These are phyloP conservation scores for Aspergillus ochraceus DNA, from an alignment of 2,329 filamentous ascomycete genomes.

Conservation along the genomic window DNA sequence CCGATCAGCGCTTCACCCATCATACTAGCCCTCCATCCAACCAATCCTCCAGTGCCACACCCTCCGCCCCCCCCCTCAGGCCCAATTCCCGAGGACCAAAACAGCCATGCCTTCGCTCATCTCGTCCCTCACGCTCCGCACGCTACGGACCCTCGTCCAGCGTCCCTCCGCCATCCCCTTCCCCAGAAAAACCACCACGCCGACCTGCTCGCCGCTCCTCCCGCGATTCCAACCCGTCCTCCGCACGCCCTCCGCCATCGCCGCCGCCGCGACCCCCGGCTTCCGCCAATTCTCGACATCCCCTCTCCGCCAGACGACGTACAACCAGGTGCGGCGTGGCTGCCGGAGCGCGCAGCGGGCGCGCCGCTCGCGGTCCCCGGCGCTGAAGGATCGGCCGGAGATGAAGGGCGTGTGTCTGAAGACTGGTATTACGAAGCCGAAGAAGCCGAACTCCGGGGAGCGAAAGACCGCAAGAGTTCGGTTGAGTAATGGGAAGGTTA, in stretches of 20 bases:
- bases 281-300: constrained; percentile 59
- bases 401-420: constrained; percentile 96
- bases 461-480: constrained; percentile 91
- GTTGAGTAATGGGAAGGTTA: constrained; percentile 78
- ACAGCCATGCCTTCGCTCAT: constrained; percentile 33
- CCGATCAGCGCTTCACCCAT: constrained; percentile 9
- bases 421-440: constrained; percentile 89
- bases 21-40: background rate
- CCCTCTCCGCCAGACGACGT: constrained; percentile 59
- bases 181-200: constrained; percentile 23
- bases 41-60: background rate
- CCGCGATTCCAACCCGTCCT: constrained; percentile 30
- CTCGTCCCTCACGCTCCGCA: constrained; percentile 35
- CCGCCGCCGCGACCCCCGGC: constrained; percentile 19
- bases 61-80: no score
- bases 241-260: constrained; percentile 28
- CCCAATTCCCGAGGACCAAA: background rate
- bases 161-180: constrained; percentile 23
- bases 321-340: constrained; percentile 73
- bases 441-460: constrained; percentile 98
- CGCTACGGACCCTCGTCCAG: constrained; percentile 34
- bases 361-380: constrained; percentile 84
- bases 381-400: constrained; percentile 71
- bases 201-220: constrained; percentile 14
- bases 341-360: constrained; percentile 77